Evolutionary conservation across 2,329 filamentous ascomycete genomes (phyloP).

Genomic region (Bretziella fagacearum): DNA sequence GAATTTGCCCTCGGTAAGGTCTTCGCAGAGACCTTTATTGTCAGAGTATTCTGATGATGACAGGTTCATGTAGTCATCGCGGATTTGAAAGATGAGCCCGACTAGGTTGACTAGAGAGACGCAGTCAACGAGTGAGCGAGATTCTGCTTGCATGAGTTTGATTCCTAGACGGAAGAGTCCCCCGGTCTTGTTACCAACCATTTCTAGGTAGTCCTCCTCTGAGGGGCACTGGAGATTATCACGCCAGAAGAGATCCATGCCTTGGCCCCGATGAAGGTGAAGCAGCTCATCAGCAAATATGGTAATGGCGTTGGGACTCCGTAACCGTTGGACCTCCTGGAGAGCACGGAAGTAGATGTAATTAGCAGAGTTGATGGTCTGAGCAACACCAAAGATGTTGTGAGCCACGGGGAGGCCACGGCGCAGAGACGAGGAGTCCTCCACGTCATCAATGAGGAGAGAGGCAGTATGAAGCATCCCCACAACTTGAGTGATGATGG

Average conservation of each 20-base stretch:
- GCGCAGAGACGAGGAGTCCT: constrained; percentile 61
- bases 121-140: constrained; percentile 42
- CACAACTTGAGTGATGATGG: constrained; percentile 61
- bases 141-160: constrained; percentile 75
- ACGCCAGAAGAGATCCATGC: constrained; percentile 84
- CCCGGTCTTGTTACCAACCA: constrained; percentile 84
- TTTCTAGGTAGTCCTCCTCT: constrained; percentile 83
- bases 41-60: constrained; percentile 55
- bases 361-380: constrained; percentile 83
- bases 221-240: constrained; percentile 69
- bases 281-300: constrained; percentile 71
- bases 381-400: constrained; percentile 66
- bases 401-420: constrained; percentile 70
- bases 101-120: constrained; percentile 71
- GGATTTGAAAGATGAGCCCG: constrained; percentile 77
- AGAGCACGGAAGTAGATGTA: constrained; percentile 75
- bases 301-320: constrained; percentile 46
- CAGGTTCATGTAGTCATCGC: constrained; percentile 88
- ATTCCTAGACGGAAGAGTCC: constrained; percentile 72
- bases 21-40: constrained; percentile 90
- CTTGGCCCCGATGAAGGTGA: constrained; percentile 73
- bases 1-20: constrained; percentile 93
- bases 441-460: constrained; percentile 72
- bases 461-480: constrained; percentile 78
- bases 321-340: constrained; percentile 54